Evolutionary conservation across 2,329 filamentous ascomycete species (phyloP).

Genomic region (Trichoderma afroharzianum): DNA sequence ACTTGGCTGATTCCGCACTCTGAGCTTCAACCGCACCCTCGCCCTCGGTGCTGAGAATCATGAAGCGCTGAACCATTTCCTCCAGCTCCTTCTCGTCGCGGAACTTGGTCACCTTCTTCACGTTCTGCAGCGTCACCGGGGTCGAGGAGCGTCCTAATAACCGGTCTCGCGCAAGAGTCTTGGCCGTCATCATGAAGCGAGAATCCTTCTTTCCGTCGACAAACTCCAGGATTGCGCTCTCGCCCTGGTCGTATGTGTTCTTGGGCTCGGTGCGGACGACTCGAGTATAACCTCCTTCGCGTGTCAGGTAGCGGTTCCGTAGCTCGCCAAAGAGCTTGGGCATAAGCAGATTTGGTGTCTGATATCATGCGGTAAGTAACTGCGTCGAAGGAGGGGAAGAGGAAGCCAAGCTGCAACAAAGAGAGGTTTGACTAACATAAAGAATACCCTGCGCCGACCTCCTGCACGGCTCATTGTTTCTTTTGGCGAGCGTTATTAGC

Average conservation of each 20-base stretch:
- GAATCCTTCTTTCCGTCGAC: constrained; percentile 93
- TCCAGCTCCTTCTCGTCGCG: constrained; percentile 67
- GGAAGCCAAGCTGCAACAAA: background rate
- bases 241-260: constrained; percentile 78
- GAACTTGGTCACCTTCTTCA: constrained; percentile 80
- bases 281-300: constrained; percentile 91
- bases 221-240: constrained; percentile 86
- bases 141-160: constrained; percentile 56
- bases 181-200: constrained; percentile 90
- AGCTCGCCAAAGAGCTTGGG: constrained; percentile 87
- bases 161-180: constrained; percentile 67
- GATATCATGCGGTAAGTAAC: background rate
- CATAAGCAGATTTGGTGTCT: constrained; percentile 67
- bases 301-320: constrained; percentile 69
- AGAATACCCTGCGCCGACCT: constrained; percentile 75
- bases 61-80: constrained; percentile 50
- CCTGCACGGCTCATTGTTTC: constrained; percentile 78
- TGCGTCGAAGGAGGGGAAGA: background rate
- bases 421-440: constrained; percentile 55
- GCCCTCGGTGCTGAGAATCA: constrained; percentile 26
- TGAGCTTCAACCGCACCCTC: constrained; percentile 15
- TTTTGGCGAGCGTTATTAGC: constrained; percentile 89
- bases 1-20: constrained; percentile 22
- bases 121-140: constrained; percentile 72
- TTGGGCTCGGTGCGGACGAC: constrained; percentile 88